Percentiles rank a stretch among this genome's conserved stretches.
Evolutionary conservation across 2,329 filamentous ascomycete genomes (phyloP).

Genomic region (Ceratocystiopsis sp.): DNA sequence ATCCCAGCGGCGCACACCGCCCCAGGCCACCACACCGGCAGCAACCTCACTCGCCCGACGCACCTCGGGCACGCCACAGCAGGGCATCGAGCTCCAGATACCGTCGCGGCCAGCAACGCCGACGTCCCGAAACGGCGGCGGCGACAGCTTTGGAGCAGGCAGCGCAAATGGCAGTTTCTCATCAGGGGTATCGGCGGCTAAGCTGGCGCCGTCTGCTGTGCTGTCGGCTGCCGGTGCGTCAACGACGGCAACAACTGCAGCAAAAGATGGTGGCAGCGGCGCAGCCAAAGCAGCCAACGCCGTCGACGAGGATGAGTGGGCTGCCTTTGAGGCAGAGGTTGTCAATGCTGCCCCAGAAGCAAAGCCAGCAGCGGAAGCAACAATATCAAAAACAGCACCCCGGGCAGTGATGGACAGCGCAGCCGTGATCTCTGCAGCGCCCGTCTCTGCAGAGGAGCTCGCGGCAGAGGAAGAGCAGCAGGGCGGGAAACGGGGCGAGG

Average conservation of each 20-base stretch:
- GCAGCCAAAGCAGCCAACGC: not conserved
- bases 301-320: constrained; percentile 67
- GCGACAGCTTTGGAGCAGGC: not conserved
- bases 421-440: constrained; percentile 51
- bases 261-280: constrained; percentile 1
- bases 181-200: constrained; percentile 26
- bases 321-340: constrained; percentile 64
- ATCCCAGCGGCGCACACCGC: constrained; percentile 18
- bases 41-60: constrained; percentile 17
- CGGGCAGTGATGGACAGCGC: constrained; percentile 15
- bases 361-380: constrained; percentile 7
- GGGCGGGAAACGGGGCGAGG: constrained; percentile 32
- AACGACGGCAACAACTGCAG: constrained; percentile 8
- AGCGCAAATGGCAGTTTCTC: constrained; percentile 7
- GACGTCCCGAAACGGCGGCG: constrained; percentile 14
- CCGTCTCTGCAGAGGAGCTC: constrained; percentile 46
- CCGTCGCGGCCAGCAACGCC: constrained; percentile 48
- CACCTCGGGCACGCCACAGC: constrained; percentile 32
- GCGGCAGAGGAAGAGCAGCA: constrained; percentile 28
- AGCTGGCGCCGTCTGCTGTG: constrained; percentile 13
- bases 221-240: not conserved
- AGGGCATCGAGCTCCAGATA: constrained; percentile 44
- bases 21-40: constrained; percentile 10
- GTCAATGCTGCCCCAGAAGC: constrained; percentile 33
- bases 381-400: not conserved